Base-by-base conservation (phyloP, 2,329 filamentous ascomycete genomes). In the Botrytis byssoidea region DNA sequence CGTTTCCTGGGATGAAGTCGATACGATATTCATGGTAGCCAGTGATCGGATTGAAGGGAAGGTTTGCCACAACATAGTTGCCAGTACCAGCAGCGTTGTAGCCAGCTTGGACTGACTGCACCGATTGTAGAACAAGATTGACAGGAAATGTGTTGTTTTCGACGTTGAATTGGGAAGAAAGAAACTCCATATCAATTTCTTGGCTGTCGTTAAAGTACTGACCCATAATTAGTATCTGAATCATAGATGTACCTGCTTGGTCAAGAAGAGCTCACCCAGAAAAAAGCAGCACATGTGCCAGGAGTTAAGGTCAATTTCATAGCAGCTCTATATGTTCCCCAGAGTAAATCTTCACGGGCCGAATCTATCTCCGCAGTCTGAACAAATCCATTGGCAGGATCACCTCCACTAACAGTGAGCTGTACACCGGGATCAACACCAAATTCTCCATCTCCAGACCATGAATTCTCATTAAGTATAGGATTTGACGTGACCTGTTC, bases 111-210 rank as follows among this genome's bases (percentile, higher is more conserved):
- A 85, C 85, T 0, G 91, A 89, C 46, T 87, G 83, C 9, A 85
- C 85, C 1, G 92, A 91, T 79, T 95, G 93, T 10, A 94, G 84
- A n/a, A 94, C 92, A 1, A 95, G 87, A 79, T 94, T 93, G 70
- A 94, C 85, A 0, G 89, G 87, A 76, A 86, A 91, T 46, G 84
- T 84, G 40, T 83, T 81, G 71, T 86, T 85, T 66, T 80, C 78
- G 2, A 80, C 76, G 74, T 88, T 84, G 80, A 91, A 92, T 75
- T 93, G 86, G 35, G 85, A 84, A 2, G 92, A 93, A 3, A 95
- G 86, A 79, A 94, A 93, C 77, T 95, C 93, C 83, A 95, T 90
- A 80, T 95, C 92, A 78, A 95, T 93, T 79, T 95, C 92, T 79
- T 93, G 90, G 1, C 91, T 92, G 81, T 95, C 90, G 81, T 94